Evolutionary conservation across 2,329 filamentous ascomycete species (phyloP).

Genomic region (Exophiala spinifera): DNA sequence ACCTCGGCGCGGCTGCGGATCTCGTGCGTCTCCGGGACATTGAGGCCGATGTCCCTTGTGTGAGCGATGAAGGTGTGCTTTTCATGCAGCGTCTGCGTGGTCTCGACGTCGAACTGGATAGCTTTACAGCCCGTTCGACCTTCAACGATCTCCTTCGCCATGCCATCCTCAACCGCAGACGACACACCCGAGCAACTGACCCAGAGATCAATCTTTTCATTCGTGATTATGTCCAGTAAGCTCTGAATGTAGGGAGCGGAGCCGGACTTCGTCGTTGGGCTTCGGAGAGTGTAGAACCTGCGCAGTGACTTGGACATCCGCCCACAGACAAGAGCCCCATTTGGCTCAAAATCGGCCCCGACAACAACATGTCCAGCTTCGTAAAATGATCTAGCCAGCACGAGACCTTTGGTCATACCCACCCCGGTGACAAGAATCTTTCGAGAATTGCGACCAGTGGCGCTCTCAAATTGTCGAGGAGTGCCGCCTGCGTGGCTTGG

Average conservation of each 20-base stretch:
- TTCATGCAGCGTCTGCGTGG: slow-evolving; percentile 59
- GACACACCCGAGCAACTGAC: slow-evolving; percentile 69
- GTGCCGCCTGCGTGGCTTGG: slow-evolving; percentile 29
- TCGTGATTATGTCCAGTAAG: slow-evolving; percentile 57
- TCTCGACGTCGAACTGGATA: slow-evolving; percentile 59
- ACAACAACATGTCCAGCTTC: slow-evolving; percentile 66
- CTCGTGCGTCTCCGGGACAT: slow-evolving; percentile 51
- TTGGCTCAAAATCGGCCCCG: slow-evolving; percentile 62
- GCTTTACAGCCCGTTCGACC: slow-evolving; percentile 56
- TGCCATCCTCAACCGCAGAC: slow-evolving; percentile 63
- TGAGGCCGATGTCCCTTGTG: slow-evolving; percentile 53
- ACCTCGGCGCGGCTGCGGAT: slow-evolving; percentile 55
- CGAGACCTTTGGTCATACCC: slow-evolving; percentile 68
- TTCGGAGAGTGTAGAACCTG: slow-evolving; percentile 53
- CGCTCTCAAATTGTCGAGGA: slow-evolving; percentile 32
- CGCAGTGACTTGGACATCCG: slow-evolving; percentile 58
- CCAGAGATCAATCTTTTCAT: slow-evolving; percentile 67
- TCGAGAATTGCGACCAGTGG: slow-evolving; percentile 43
- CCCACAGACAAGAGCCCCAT: slow-evolving; percentile 50
- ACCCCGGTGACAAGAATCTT: slow-evolving; percentile 70
- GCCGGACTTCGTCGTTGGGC: slow-evolving; percentile 32
- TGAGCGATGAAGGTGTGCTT: slow-evolving; percentile 64
- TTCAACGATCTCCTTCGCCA: slow-evolving; percentile 61
- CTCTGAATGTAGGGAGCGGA: slow-evolving; percentile 53
- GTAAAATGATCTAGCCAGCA: slow-evolving; percentile 64